Conservation (phyloP, 441 rosid species). For the Rhodomyrtus psidioides region DNA sequence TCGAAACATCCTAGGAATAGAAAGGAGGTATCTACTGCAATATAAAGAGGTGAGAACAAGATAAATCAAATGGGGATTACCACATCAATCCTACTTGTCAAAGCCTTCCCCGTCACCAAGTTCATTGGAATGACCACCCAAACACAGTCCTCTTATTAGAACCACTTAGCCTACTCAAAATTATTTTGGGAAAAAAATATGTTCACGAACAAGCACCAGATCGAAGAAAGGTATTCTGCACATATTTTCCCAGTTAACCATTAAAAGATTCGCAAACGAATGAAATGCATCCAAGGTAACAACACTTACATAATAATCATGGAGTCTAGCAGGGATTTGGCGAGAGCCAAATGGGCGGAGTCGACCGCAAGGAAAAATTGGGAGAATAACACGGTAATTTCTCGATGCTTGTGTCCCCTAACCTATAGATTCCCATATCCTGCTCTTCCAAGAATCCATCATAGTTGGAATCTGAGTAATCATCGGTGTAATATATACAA, state of each 20-base stretch:
- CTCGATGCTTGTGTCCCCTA: conserved; percentile 32
- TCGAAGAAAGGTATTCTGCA: neutral
- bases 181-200: neutral
- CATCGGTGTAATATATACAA: conserved; percentile 46
- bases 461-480: conserved; percentile 33
- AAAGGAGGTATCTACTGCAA: neutral
- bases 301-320: neutral
- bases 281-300: neutral
- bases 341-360: conserved; percentile 50
- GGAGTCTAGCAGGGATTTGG: conserved; percentile 38
- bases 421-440: conserved; percentile 48
- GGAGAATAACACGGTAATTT: conserved; percentile 31
- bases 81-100: neutral
- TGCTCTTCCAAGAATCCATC: conserved; percentile 30
- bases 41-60: neutral
- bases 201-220: neutral
- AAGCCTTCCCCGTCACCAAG: neutral
- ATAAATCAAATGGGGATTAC: neutral
- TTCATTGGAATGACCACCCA: neutral
- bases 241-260: neutral
- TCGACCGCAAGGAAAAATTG: conserved; percentile 8
- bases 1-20: neutral
- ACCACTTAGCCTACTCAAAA: neutral
- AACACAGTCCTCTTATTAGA: neutral
- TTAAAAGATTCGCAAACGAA: neutral